Base-by-base conservation (phyloP, 768 basidiomycete species). In the Hypsizygus marmoreus region DNA sequence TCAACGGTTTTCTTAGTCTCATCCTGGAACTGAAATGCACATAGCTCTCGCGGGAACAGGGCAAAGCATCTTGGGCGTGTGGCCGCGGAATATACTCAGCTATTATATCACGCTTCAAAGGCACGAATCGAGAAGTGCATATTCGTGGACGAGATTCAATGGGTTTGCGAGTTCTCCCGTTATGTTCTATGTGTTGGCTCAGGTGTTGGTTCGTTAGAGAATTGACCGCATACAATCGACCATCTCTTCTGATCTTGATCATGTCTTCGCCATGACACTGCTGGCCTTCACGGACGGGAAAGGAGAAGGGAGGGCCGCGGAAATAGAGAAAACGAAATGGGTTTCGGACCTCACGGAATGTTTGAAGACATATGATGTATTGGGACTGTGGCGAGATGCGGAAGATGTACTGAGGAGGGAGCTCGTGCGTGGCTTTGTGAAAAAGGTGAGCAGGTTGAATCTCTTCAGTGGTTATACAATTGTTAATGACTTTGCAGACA, bases 81-180 rank as follows among this genome's bases (percentile, higher is more conserved):
- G 22, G 91, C 94, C 11, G 75, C 83, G 7, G 97, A 97, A 66
- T 98, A 95, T 61, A 89, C 81, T 8, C 95, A 98, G 60, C 75
- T 98, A 14, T 74, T 93, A 19, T 99, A 99, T 63, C 89, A 97
- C 54, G 79, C 81, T 19, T 79, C 82, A 14, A 95, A 97, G 64
- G 92, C 95, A 9, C 74, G 79, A 5, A 68, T 69, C 8, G 88
- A 94, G 56, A 78, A 80, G 2, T 93, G 92, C 51, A 79, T 73
- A 2, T 94, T 91, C 53, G 82, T 95, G 3, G 78, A 85, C 44
- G 86, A 89, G 53, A 77, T 95, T 4, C 84, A 91, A 75, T 89
- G 88, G 80, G 95, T 97, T 62, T 64, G 73, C 76, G 48, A 62
- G 53, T 54, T 51, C 56, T 47, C 47, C 41, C 39, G 33, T 45